Percentiles rank a stretch among this genome's conserved stretches.
These are phyloP conservation scores for Cryphonectria parasitica DNA, from an alignment of 2,329 filamentous ascomycete species.

Conservation along the genomic window DNA sequence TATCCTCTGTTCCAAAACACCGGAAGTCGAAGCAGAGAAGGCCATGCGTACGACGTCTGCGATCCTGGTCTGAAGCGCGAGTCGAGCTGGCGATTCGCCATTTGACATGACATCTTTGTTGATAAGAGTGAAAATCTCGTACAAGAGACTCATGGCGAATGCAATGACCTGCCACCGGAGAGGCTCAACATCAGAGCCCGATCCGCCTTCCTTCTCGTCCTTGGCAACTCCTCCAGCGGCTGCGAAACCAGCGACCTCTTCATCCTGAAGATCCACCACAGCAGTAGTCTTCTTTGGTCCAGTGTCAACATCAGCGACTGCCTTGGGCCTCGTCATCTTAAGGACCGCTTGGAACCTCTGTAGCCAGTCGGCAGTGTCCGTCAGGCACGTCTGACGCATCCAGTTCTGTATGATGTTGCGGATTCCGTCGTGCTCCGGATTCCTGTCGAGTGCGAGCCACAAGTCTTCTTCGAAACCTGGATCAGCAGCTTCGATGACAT, in stretches of 20 bases:
- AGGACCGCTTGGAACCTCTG: conserved; percentile 85
- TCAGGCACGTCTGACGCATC: conserved; percentile 86
- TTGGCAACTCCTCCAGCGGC: conserved; percentile 66
- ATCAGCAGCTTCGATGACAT: conserved; percentile 77
- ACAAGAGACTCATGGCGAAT: conserved; percentile 88
- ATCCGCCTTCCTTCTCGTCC: conserved; percentile 57
- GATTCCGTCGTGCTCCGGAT: conserved; percentile 77
- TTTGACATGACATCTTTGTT: conserved; percentile 78
- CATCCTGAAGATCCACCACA: conserved; percentile 84
- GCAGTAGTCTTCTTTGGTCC: conserved; percentile 49
- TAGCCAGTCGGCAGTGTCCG: conserved; percentile 83
- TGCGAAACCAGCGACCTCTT: conserved; percentile 95
- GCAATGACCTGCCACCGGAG: conserved; percentile 94
- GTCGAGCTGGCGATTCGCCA: conserved; percentile 76
- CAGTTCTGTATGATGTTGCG: conserved; percentile 88
- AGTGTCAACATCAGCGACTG: conserved; percentile 53
- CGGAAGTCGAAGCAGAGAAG: conserved; percentile 94
- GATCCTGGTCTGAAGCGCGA: conserved; percentile 78
- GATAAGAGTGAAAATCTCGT: conserved; percentile 78
- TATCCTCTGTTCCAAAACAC: conserved; percentile 85
- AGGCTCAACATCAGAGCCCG: conserved; percentile 75
- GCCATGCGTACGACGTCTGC: conserved; percentile 96
- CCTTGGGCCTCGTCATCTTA: conserved; percentile 79
- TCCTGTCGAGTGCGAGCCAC: conserved; percentile 84
- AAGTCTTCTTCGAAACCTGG: conserved; percentile 85